A percentile compares a stretch with the other conserved stretches of the same genome.
These are phyloP conservation scores for Fereydounia khargensis DNA, from an alignment of 1,284 basidiomycete genomes.

Conservation along the genomic window DNA sequence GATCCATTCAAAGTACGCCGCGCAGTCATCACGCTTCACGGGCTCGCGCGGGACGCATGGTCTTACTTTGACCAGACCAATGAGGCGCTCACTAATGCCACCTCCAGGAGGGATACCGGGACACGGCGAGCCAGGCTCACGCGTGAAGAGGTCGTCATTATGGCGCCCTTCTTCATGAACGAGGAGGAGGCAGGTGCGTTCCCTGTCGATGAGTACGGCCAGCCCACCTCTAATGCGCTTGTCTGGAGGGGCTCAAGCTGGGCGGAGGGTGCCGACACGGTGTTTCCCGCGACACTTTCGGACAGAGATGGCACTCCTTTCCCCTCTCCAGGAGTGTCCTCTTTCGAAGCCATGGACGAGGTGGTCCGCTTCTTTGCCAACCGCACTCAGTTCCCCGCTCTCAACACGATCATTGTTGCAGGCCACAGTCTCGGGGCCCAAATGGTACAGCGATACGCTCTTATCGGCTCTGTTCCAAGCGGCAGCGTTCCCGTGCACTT, in stretches of 20 bases:
- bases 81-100: conserved; percentile 29
- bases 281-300: conserved; percentile 12
- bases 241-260: conserved; percentile 24
- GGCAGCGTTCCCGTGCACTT: conserved; percentile 34
- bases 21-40: conserved; percentile 36
- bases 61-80: conserved; percentile 30
- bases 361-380: conserved; percentile 24
- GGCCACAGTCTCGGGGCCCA: conserved; percentile 36
- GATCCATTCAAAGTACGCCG: conserved; percentile 20
- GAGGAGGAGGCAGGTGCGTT: conserved; percentile 23
- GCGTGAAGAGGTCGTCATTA: conserved; percentile 33
- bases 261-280: conserved; percentile 32
- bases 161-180: conserved; percentile 40
- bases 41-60: conserved; percentile 39
- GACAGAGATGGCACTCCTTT: conserved; percentile 8
- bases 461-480: conserved; percentile 29
- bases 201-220: conserved; percentile 12
- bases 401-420: conserved; percentile 38
- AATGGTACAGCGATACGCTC: conserved; percentile 36
- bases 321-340: conserved; percentile 14
- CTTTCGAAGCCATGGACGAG: conserved; percentile 32
- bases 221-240: conserved; percentile 17
- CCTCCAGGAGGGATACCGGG: conserved; percentile 10
- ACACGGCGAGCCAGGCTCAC: conserved; percentile 10
- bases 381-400: conserved; percentile 22